Evolutionary conservation across 2,329 filamentous ascomycete species (phyloP), one percentile per base, ranked within the genome.

Genomic region (Penicillium italicum): DNA sequence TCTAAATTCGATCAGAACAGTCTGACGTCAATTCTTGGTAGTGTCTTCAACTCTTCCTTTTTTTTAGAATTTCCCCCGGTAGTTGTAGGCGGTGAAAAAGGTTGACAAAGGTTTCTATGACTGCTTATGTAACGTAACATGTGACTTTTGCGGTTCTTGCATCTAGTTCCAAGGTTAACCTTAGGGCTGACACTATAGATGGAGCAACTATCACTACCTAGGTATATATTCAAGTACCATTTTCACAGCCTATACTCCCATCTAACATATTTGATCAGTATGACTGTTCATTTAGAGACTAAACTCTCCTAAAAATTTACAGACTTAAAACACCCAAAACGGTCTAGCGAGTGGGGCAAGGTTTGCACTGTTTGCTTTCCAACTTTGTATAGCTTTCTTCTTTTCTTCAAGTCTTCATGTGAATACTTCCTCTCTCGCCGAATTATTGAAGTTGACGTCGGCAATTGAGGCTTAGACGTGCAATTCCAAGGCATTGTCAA

Each of bases 371-470:
- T 55, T 55, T 51, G 53, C 20, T 33, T 24, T 3, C 14, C 5
- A 50, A 49, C 28, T 45, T 55, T 55, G 47, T 55, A 55, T 51
- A 55, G 47, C 53, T 38, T 43, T 20, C 28, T 18, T 46, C 33
- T 51, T 55, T 33, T 41, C 28, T 28, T 33, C 36, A 10, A 22
- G 7, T 26, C 12, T 18, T 44, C 14, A n/a, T 45, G 1, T 12
- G 16, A 52, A 22, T 30, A 10, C 26, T 31, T 14, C 31, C 18
- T 45, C 49, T 16, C 20, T 36, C 16, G n/a, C 30, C 16, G 31
- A 22, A n/a, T 20, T 28, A 31, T 31, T 46, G 10, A 20, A 26
- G n/a, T 30, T 1, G 22, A 12, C 1, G 5, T 28, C 5, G 14
- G 18, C 4, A 20, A 33, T 33, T 33, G 20, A 11, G 20, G 16